Conservation (phyloP, 2,329 filamentous ascomycete species). For the Pseudogymnoascus sp. region DNA sequence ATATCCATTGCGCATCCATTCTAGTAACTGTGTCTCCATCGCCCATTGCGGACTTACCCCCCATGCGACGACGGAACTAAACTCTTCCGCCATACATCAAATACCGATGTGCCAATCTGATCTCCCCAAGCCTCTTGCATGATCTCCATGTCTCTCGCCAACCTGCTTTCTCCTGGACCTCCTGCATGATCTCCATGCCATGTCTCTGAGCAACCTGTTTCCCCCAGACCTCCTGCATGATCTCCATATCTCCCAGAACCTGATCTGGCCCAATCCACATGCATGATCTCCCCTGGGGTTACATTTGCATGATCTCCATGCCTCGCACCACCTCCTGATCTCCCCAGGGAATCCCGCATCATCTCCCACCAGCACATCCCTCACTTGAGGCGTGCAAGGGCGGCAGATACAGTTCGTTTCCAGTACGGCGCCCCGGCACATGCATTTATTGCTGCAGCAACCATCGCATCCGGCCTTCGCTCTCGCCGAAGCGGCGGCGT, state of each 20-base stretch:
- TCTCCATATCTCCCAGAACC: background rate
- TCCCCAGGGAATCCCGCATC: background rate
- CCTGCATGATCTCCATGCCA: background rate
- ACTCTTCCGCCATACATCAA: background rate
- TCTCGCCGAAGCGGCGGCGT: background rate
- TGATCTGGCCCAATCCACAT: background rate
- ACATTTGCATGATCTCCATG: background rate
- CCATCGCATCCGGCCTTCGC: background rate
- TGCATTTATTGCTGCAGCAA: background rate
- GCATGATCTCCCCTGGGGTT: background rate
- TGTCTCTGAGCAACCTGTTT: background rate
- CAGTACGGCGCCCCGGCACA: background rate
- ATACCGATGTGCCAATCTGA: background rate
- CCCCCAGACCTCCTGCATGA: background rate
- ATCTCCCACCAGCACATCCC: background rate
- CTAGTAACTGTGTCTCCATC: background rate
- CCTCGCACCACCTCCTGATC: background rate
- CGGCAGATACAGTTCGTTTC: background rate
- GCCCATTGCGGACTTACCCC: background rate
- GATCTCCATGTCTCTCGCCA: background rate
- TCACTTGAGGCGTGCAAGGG: background rate
- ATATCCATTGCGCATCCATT: background rate
- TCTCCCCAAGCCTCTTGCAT: background rate
- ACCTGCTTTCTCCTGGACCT: background rate
- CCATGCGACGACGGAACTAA: background rate